Evolutionary conservation across 1,284 basidiomycete species (phyloP), one percentile per base, ranked within the genome.

Genomic region (Apiotrichum akiyoshidainum): DNA sequence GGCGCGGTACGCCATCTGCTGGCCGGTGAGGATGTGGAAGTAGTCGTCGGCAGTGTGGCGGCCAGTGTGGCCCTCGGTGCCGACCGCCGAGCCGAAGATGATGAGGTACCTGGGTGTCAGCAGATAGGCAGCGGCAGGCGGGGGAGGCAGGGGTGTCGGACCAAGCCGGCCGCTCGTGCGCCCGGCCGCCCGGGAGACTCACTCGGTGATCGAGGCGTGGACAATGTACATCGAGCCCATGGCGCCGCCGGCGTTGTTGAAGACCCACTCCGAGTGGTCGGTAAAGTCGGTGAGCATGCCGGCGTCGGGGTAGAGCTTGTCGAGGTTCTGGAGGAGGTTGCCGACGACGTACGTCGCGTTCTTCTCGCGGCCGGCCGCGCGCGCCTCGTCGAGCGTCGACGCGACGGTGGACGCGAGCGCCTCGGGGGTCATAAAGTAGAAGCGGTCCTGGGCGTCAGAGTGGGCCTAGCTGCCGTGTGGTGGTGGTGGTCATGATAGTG

Each of bases 221-320:
- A 99, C 89, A 78, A 98, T 84, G 78, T 92, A 97, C 95, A 99
- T 98, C 46, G 69, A 69, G 37, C 91, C 95, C 95, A 98, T 99
- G 0, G 96, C 95, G 54, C 96, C 95, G 19, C 94, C 95, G 1
- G 95, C 95, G 72, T 99, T 99, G 82, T 88, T 98, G 80, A 96
- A 91, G 46, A 98, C 85, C 95, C 95, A 98, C 72, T 98, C 93
- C 45, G 70, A 57, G 21, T 68, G 69, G 50, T 83, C 81, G 9
- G 80, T 66, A 77, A 74, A 78, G 56, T 89, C 75, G 21, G 83
- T 77, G 75, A 88, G 87, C 64, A 92, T 68, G 14, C 82, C 79
- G 52, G 88, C 81, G 41, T 79, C 69, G 44, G 76, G 78, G 57
- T 91, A 87, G 10, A 84, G 86, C 13, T 80, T 75, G 57, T 90